Base-by-base conservation (phyloP, 2,329 filamentous ascomycete species). In the Stachybotrys chartarum region DNA sequence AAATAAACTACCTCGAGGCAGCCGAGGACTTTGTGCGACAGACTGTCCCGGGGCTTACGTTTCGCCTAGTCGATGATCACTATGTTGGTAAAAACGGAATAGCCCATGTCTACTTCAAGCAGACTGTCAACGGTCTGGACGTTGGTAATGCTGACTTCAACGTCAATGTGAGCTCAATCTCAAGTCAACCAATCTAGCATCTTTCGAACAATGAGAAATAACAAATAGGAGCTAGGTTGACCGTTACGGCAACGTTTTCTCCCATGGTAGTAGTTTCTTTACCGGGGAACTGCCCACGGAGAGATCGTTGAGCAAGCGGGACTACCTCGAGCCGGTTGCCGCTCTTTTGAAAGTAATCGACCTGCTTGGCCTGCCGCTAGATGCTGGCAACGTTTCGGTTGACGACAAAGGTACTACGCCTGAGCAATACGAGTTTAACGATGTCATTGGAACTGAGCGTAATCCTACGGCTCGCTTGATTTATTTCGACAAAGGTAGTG, bases 71-170 rank as follows among this genome's bases (percentile, higher is more conserved):
- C 0, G 63, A 73, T 1, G 80, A 83, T 61, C 73, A 78, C 60
- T 84, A 84, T 52, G 70, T 79, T 11, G 75, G 81, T 16, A 66
- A 62, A 50, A 82, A 82, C 54, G 80, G 81, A 8, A 72, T 85
- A 56, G 73, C 72, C 0, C 82, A 85, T 60, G 79, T 83, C 58
- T 75, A 82, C 64, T 82, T 84, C 63, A 81, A 79, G 67, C 82
- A 85, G 68, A 83, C 80, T 0, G 70, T 73, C 7, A 78, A 83
- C 54, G 81, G 77, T 1, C 64, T 84, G 18, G 82, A 84, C 57
- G 76, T 85, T 57, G 81, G 83, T 60, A 84, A 84, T 60, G 80
- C 77, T 1, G 79, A 82, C 62, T 82, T 83, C 61, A 83, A 83
- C 52, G 78, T 84, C 51, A 84, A 84, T 58, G 0, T 83, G 60